Conservation (phyloP, 192 early-diverging fungal genomes). For the Piromyces finnis region DNA sequence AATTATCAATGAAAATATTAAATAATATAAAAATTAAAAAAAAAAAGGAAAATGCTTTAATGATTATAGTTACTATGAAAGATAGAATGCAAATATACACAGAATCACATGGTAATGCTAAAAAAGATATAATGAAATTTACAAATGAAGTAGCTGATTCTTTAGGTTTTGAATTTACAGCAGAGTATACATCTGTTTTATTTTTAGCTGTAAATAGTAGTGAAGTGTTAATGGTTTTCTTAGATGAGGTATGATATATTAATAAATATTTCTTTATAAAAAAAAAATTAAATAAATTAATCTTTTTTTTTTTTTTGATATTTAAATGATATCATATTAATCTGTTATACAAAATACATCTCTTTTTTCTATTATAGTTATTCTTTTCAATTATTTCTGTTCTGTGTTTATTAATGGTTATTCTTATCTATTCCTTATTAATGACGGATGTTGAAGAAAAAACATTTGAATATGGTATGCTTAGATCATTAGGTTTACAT, state of each 20-base stretch:
- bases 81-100: conserved; percentile 3
- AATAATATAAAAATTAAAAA: background rate
- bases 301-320: too few species aligned
- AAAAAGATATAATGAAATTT: conserved; percentile 4
- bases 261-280: too few species aligned
- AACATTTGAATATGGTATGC: conserved; percentile 17
- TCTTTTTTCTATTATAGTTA: background rate
- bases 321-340: too few species aligned
- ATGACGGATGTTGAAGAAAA: conserved; percentile 14
- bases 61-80: conserved; percentile 3
- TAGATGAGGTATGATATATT: conserved; percentile 1
- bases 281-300: too few species aligned
- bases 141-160: conserved; percentile 4
- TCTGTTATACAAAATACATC: too few species aligned
- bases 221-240: conserved; percentile 7
- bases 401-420: conserved; percentile 3
- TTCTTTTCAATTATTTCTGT: conserved; percentile 10
- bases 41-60: conserved; percentile 5
- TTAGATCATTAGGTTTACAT: conserved; percentile 8
- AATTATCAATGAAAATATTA: too few species aligned
- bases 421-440: conserved; percentile 13
- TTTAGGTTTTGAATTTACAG: conserved; percentile 2
- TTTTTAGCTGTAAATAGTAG: conserved; percentile 6
- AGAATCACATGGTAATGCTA: background rate
- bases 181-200: conserved; percentile 6